These are phyloP conservation scores for Schwanniomyces occidentalis DNA, from an alignment of 805 yeast genomes.

Conservation along the genomic window DNA sequence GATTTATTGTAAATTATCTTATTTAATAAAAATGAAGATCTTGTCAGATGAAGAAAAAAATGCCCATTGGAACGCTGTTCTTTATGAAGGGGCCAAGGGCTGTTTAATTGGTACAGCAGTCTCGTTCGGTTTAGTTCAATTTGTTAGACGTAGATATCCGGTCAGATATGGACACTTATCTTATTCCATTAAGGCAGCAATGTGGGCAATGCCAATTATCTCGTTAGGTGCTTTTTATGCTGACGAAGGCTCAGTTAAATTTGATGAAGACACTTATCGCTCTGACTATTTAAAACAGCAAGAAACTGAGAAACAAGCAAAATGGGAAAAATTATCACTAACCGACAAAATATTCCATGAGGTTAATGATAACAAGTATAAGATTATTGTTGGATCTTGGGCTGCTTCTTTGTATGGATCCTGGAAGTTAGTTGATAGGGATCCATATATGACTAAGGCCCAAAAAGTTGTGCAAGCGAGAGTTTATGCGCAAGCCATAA, in stretches of 20 bases:
- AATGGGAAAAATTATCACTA: constrained; percentile 52
- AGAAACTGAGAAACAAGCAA: constrained; percentile 46
- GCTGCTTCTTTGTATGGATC: constrained; percentile 78
- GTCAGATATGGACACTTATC: constrained; percentile 44
- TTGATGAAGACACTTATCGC: constrained; percentile 63
- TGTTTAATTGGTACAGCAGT: constrained; percentile 53
- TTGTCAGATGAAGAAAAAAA: constrained; percentile 63
- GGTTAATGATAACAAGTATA: constrained; percentile 58
- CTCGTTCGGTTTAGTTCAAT: constrained; percentile 55
- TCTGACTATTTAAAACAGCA: constrained; percentile 41
- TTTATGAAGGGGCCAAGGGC: constrained; percentile 64
- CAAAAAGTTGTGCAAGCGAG: constrained; percentile 84
- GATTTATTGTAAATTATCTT: neutral
- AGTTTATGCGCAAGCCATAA: constrained; percentile 83
- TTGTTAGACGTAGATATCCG: constrained; percentile 35
- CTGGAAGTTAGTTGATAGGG: constrained; percentile 68
- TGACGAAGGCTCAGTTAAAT: constrained; percentile 67
- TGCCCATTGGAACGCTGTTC: constrained; percentile 61
- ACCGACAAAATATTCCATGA: constrained; percentile 51
- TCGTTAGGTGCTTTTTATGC: constrained; percentile 62
- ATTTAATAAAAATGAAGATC: constrained; percentile 70
- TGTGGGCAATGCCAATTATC: constrained; percentile 68
- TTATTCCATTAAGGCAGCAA: constrained; percentile 54
- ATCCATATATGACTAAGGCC: constrained; percentile 65
- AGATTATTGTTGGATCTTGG: constrained; percentile 72